Percentiles rank a stretch among this genome's conserved stretches.
phyloP scores from a whole-genome alignment of 108 stramenopile species.

The Poteriospumella lacustris region DNA sequence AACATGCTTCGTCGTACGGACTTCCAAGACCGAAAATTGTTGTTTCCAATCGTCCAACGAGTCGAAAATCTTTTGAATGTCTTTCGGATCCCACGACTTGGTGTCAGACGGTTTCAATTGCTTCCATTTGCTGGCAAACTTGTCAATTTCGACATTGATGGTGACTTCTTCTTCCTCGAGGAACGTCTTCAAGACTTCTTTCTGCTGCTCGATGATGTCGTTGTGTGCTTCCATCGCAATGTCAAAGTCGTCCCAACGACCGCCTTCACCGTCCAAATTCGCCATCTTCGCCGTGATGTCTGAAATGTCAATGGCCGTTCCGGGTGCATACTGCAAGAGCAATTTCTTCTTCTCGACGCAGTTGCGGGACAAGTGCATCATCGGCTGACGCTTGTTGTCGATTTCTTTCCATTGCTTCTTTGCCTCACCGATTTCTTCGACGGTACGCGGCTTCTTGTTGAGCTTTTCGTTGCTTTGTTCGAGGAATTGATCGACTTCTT shows the following conservation, averaged over 20 bases:
- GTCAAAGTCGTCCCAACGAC: slow-evolving; percentile 58
- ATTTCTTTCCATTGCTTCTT: slow-evolving; percentile 53
- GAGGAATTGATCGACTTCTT: slow-evolving; percentile 50
- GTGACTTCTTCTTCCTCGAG: slow-evolving; percentile 46
- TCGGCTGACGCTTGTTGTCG: slow-evolving; percentile 31
- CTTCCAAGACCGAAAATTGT: slow-evolving; percentile 47
- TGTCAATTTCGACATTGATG: slow-evolving; percentile 39
- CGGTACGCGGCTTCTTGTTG: slow-evolving; percentile 42
- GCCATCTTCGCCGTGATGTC: slow-evolving; percentile 34
- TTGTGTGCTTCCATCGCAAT: slow-evolving; percentile 57
- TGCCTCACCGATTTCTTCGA: slow-evolving; percentile 57
- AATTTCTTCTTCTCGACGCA: slow-evolving; percentile 44
- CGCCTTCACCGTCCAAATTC: slow-evolving; percentile 47
- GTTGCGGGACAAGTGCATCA: slow-evolving; percentile 19
- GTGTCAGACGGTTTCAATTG: slow-evolving; percentile 50
- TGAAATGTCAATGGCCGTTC: slow-evolving; percentile 34
- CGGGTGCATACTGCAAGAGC: slow-evolving; percentile 47
- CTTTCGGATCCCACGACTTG: slow-evolving; percentile 36
- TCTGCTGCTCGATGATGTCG: slow-evolving; percentile 60
- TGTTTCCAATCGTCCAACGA: slow-evolving; percentile 50
- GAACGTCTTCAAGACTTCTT: slow-evolving; percentile 50
- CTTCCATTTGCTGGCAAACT: slow-evolving; percentile 53
- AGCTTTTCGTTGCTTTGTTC: slow-evolving; percentile 43
- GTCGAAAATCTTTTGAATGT: slow-evolving; percentile 40
- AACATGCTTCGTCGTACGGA: slow-evolving; percentile 29